phyloP scores from a whole-genome alignment of 1,139 yeast species.

The Pichia sp. region DNA sequence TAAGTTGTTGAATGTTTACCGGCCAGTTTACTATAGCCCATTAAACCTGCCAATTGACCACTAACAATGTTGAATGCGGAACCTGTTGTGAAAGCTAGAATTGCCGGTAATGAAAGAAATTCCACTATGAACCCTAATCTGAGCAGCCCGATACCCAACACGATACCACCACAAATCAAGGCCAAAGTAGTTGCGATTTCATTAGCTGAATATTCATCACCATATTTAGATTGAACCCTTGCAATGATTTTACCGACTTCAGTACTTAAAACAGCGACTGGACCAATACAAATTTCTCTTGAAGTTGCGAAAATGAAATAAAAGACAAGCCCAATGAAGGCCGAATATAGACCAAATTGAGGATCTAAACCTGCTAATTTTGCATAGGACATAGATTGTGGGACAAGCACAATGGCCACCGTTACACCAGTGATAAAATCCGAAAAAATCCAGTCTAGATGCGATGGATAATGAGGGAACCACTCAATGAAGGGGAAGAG shows the following conservation, averaged over 20 bases:
- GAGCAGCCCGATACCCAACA: slow-evolving; percentile 72
- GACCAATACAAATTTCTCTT: slow-evolving; percentile 92
- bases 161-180: slow-evolving; percentile 76
- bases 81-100: slow-evolving; percentile 91
- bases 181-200: slow-evolving; percentile 75
- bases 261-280: slow-evolving; percentile 91
- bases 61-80: slow-evolving; percentile 75
- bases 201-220: slow-evolving; percentile 43
- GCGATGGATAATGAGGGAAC: slow-evolving; percentile 74
- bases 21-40: slow-evolving; percentile 64
- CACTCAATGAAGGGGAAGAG: slow-evolving; percentile 73
- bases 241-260: slow-evolving; percentile 76
- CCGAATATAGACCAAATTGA: slow-evolving; percentile 82
- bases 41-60: slow-evolving; percentile 81
- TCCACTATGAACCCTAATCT: slow-evolving; percentile 84
- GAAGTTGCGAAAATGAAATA: slow-evolving; percentile 90
- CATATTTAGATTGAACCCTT: slow-evolving; percentile 44
- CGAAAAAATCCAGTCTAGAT: slow-evolving; percentile 58
- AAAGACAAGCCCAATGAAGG: slow-evolving; percentile 86
- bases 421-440: slow-evolving; percentile 89
- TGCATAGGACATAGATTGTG: slow-evolving; percentile 94
- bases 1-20: slow-evolving; percentile 74
- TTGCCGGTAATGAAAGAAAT: slow-evolving; percentile 85
- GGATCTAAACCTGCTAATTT: slow-evolving; percentile 74
- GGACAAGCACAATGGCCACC: slow-evolving; percentile 86